Conservation (phyloP, 192 early-diverging fungal genomes). For the Backusella circina region DNA sequence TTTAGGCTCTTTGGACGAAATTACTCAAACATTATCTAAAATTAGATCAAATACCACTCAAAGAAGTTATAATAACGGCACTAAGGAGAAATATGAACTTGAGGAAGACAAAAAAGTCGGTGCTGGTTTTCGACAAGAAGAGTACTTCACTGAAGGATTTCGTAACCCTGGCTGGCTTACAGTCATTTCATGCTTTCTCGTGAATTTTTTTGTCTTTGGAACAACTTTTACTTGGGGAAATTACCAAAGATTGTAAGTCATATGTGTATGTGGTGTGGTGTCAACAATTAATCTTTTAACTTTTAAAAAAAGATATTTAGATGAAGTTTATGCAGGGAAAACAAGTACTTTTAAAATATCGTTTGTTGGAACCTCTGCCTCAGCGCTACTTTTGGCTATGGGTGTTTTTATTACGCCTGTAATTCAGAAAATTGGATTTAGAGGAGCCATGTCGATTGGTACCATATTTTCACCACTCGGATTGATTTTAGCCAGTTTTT, state of each 20-base stretch:
- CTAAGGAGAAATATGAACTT: neutral
- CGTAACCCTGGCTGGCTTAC: slow-evolving; percentile 29
- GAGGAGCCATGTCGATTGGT: slow-evolving; percentile 29
- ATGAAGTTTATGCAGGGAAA: slow-evolving; percentile 23
- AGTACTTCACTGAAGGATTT: neutral
- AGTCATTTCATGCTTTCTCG: slow-evolving; percentile 29
- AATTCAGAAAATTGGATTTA: slow-evolving; percentile 27
- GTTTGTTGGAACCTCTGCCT: slow-evolving; percentile 33
- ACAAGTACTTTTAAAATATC: slow-evolving; percentile 23
- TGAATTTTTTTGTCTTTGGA: slow-evolving; percentile 35
- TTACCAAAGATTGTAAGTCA: slow-evolving; percentile 25
- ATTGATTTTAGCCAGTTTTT: slow-evolving; percentile 55
- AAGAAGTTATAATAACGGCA: neutral
- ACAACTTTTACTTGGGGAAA: slow-evolving; percentile 26
- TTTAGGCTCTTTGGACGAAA: slow-evolving; percentile 4
- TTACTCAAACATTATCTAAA: neutral
- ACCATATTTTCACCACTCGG: slow-evolving; percentile 45
- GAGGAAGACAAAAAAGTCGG: neutral
- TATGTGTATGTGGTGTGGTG: neutral
- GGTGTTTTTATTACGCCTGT: slow-evolving; percentile 31
- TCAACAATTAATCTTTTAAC: neutral
- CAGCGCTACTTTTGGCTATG: slow-evolving; percentile 15
- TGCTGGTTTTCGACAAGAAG: neutral
- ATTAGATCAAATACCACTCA: neutral
- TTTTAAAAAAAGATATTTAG: slow-evolving; percentile 16